Conservation (phyloP, 495 filamentous ascomycete genomes). For the Beverwykella pulmonaria region DNA sequence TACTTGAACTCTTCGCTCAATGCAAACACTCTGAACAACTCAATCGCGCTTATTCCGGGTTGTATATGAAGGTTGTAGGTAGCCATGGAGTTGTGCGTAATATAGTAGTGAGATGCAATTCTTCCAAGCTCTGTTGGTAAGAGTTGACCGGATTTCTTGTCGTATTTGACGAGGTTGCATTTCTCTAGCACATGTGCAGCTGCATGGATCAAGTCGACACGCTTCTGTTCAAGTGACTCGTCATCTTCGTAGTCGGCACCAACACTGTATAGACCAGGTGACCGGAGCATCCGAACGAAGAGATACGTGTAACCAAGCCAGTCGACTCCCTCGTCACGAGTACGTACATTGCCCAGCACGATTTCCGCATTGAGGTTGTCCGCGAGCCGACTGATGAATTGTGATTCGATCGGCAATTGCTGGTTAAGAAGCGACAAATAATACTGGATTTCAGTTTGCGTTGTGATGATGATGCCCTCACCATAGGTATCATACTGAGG, state of each 20-base stretch:
- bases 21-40: conserved; percentile 96
- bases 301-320: conserved; percentile 99
- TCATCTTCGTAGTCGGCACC: conserved; percentile 95
- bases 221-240: conserved; percentile 87
- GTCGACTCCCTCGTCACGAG: conserved; percentile 90
- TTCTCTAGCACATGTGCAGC: conserved; percentile 86
- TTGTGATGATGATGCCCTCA: conserved; percentile 98
- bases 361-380: conserved; percentile 98
- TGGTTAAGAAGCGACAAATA: conserved; percentile 96
- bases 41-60: conserved; percentile 85
- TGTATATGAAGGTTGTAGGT: conserved; percentile 96
- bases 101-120: conserved; percentile 98
- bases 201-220: conserved; percentile 94
- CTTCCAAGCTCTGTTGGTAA: conserved; percentile 92
- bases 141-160: conserved; percentile 86
- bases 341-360: conserved; percentile 93
- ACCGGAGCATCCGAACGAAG: conserved; percentile 96
- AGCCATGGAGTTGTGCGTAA: conserved; percentile 92
- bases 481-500: conserved; percentile 98
- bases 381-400: conserved; percentile 87
- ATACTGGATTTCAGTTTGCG: conserved; percentile 91
- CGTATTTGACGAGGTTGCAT: conserved; percentile 88
- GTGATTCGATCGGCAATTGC: conserved; percentile 96
- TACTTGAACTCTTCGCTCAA: conserved; percentile 99
- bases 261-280: conserved; percentile 93